Percentiles rank a stretch among this genome's conserved stretches.
Conservation (phyloP, 768 basidiomycete species). For the Crepidotus variabilis region DNA sequence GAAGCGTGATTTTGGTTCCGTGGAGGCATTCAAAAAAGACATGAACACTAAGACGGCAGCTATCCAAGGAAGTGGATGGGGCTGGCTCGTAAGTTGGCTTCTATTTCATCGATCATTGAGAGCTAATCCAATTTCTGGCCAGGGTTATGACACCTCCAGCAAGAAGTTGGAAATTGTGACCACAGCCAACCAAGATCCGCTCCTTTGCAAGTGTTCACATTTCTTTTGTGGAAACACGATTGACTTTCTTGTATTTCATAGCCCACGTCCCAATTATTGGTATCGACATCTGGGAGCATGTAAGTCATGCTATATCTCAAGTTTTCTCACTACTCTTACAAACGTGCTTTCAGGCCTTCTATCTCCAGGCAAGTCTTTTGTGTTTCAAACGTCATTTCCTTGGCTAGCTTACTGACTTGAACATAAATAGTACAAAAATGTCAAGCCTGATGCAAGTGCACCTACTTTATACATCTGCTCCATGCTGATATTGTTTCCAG, state of each 20-base stretch:
- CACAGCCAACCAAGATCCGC: conserved; percentile 95
- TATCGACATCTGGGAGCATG: conserved; percentile 97
- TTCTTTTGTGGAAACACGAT: neutral
- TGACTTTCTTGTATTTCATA: conserved; percentile 22
- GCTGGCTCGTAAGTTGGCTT: conserved; percentile 73
- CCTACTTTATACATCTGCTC: conserved; percentile 16
- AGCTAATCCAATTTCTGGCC: neutral
- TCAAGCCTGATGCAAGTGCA: conserved; percentile 83
- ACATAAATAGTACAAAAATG: conserved; percentile 71
- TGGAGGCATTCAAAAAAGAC: conserved; percentile 82
- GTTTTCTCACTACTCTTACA: conserved; percentile 4
- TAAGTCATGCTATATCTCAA: conserved; percentile 32
- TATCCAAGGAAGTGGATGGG: conserved; percentile 98
- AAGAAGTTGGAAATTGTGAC: conserved; percentile 87
- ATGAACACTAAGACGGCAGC: conserved; percentile 87
- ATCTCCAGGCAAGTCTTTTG: conserved; percentile 43
- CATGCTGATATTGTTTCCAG: conserved; percentile 63
- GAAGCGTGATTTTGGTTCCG: conserved; percentile 77
- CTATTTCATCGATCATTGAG: neutral
- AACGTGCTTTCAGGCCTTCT: conserved; percentile 53
- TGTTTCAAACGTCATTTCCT: conserved; percentile 10
- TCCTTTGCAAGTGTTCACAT: conserved; percentile 35
- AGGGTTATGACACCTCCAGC: conserved; percentile 67
- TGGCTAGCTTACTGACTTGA: neutral
- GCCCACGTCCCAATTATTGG: conserved; percentile 91